Evolutionary conservation across 2,329 filamentous ascomycete genomes (phyloP), one percentile per base, ranked within the genome.

Genomic region (Colletotrichum sp.): DNA sequence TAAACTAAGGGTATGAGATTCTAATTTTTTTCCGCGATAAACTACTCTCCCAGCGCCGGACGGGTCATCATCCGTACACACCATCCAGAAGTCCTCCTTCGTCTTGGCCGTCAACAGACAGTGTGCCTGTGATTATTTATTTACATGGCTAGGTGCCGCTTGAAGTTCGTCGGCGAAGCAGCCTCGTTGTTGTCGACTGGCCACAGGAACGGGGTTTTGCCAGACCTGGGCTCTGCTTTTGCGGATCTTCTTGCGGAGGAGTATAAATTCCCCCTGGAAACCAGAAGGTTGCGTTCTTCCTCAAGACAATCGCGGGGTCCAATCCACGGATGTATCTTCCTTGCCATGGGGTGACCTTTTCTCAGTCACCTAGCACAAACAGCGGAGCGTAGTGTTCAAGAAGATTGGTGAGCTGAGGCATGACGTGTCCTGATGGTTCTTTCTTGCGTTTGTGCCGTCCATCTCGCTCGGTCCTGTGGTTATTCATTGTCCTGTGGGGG

Each of bases 1-100:
- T 0, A 52, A 13, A 22, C 10, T 3, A n/a, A 52, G n/a, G 12
- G 2, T 0, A 52, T 52, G n/a, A 3, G 6, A 48, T 48, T 3
- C 2, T 22, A 22, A 22, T 22, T 48, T 12, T 13, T 5, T 6
- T 1, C 5, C 10, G 43, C 43, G 12, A 22, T 5, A 18, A n/a
- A 3, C 2, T 52, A n/a, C n/a, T 52, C 10, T 52, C 43, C 43
- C 3, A 22, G 43, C 6, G 43, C 43, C 22, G 3, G 18, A 43
- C 2, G 18, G 39, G 39, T 10, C 1, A 2, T n/a, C 5, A 5
- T 48, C 39, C 18, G 7, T n/a, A 48, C n/a, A 48, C 9, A 48
- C 43, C 43, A 48, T 2, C 43, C 1, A 2, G 6, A 48, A 48
- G 6, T 48, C 18, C 6, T 48, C 43, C 13, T 48, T 48, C 43